A percentile compares a stretch with the other conserved stretches of the same genome.
phyloP scores from a whole-genome alignment of 371 early-diverging fungal species.

The Mucor lusitanicus region DNA sequence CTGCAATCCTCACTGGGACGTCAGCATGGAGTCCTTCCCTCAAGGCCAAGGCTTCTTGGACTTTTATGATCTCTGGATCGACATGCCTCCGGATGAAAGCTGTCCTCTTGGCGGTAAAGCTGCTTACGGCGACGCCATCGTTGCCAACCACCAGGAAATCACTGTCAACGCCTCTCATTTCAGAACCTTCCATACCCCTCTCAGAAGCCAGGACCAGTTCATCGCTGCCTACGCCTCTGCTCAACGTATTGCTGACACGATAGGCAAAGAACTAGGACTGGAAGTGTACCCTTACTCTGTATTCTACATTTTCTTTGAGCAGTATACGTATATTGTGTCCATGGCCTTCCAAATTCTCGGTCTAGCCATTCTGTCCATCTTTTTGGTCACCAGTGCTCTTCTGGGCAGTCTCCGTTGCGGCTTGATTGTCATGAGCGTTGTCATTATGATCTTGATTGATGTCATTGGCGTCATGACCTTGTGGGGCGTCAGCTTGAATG shows the following conservation, averaged over 20 bases:
- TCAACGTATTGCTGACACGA: conserved; percentile 61
- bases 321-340: conserved; percentile 64
- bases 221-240: conserved; percentile 68
- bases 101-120: conserved; percentile 78
- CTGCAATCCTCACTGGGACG: conserved; percentile 61
- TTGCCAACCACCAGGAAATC: conserved; percentile 24
- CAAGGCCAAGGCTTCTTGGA: conserved; percentile 63
- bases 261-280: conserved; percentile 49
- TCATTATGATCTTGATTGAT: conserved; percentile 67
- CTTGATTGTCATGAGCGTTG: conserved; percentile 59
- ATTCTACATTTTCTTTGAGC: conserved; percentile 80
- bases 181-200: conserved; percentile 69
- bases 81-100: conserved; percentile 54
- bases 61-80: conserved; percentile 60
- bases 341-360: conserved; percentile 60
- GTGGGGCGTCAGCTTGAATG: conserved; percentile 71
- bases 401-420: conserved; percentile 62
- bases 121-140: conserved; percentile 69
- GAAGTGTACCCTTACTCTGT: conserved; percentile 74
- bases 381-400: conserved; percentile 58
- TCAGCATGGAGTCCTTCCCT: conserved; percentile 61
- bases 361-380: conserved; percentile 61
- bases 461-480: conserved; percentile 70
- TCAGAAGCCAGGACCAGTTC: conserved; percentile 67
- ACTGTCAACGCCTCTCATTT: conserved; percentile 64